These are phyloP conservation scores for Globisporangium cystogenes DNA, from an alignment of 352 stramenopile genomes.

Conservation along the genomic window DNA sequence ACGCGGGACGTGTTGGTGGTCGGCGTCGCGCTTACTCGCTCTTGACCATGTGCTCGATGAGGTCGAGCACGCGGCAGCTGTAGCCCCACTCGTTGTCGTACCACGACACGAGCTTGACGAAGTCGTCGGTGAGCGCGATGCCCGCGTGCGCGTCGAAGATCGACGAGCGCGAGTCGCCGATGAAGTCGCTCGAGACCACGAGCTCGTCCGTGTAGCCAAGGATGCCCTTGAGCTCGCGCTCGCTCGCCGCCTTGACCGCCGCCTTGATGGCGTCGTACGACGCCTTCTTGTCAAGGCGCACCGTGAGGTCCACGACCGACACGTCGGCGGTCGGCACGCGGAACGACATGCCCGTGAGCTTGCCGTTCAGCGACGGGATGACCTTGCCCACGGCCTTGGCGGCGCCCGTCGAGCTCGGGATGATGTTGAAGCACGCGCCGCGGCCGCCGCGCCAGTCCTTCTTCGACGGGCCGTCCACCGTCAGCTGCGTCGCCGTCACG, in stretches of 20 bases:
- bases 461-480: constrained; percentile 96
- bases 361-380: constrained; percentile 92
- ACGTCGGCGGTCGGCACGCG: constrained; percentile 88
- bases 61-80: constrained; percentile 95
- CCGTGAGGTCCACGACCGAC: constrained; percentile 88
- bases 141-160: constrained; percentile 97
- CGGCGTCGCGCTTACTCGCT: constrained; percentile 53
- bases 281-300: constrained; percentile 79
- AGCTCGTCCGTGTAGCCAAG: constrained; percentile 97
- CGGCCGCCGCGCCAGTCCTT: constrained; percentile 98
- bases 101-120: constrained; percentile 99
- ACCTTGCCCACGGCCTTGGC: constrained; percentile 99
- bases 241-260: constrained; percentile 92
- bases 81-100: constrained; percentile 99
- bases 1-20: too few relatives aligned
- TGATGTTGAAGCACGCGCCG: constrained; percentile 98
- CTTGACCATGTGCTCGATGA: constrained; percentile 96
- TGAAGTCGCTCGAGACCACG: constrained; percentile 97
- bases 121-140: constrained; percentile 97
- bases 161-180: constrained; percentile 93
- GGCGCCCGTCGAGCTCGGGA: constrained; percentile 96
- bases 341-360: constrained; percentile 92
- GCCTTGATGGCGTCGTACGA: constrained; percentile 98
- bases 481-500: constrained; percentile 97
- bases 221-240: constrained; percentile 95